These are phyloP conservation scores for Penicillium sp. DNA, from an alignment of 2,329 filamentous ascomycete genomes.

Conservation along the genomic window DNA sequence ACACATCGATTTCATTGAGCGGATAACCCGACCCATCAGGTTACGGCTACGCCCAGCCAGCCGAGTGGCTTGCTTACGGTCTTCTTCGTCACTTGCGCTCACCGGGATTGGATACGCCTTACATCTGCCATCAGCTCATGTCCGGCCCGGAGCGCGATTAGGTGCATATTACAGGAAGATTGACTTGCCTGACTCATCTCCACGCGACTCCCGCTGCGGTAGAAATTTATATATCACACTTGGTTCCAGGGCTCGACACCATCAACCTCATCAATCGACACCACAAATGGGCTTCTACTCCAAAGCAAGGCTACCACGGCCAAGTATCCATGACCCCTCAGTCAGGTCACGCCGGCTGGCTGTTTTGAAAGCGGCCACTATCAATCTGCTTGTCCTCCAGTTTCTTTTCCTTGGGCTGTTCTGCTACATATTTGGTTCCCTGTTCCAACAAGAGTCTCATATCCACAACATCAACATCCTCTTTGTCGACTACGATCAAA, in stretches of 20 bases:
- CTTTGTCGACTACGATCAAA: slow-evolving; percentile 45
- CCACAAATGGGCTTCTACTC: slow-evolving; percentile 22
- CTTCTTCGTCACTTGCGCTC: neutral
- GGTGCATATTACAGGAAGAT: neutral
- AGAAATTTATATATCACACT: neutral
- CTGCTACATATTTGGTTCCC: slow-evolving; percentile 41
- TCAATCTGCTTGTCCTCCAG: slow-evolving; percentile 39
- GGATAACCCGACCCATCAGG: neutral
- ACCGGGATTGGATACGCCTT: neutral
- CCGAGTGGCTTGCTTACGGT: neutral
- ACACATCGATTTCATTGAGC: too few species aligned
- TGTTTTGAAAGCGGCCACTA: slow-evolving; percentile 20
- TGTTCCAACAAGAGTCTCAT: slow-evolving; percentile 37
- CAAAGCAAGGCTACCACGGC: slow-evolving; percentile 19
- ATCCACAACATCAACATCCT: slow-evolving; percentile 39
- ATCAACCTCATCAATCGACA: neutral
- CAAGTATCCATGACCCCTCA: slow-evolving; percentile 21
- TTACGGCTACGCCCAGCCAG: neutral
- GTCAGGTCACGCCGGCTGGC: slow-evolving; percentile 22
- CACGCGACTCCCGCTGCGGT: neutral
- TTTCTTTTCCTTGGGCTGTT: slow-evolving; percentile 41
- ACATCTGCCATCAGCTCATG: neutral
- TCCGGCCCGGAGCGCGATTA: neutral
- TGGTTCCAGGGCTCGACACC: neutral
- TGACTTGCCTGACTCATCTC: neutral